Evolutionary conservation across 768 basidiomycete species (phyloP).

Genomic region (Melanogaster broomeanus): DNA sequence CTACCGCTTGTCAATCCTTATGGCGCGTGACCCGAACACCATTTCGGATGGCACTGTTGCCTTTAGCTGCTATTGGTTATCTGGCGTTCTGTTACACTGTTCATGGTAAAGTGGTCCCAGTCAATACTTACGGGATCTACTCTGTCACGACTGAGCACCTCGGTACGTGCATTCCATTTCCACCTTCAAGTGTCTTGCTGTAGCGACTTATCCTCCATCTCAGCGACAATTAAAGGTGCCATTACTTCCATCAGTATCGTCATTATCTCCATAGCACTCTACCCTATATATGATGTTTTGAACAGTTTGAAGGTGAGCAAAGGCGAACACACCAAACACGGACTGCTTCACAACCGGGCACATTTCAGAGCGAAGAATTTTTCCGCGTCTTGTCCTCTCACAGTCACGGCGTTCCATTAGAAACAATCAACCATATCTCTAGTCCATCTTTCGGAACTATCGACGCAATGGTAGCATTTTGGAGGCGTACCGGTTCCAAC

Average conservation of each 20-base stretch:
- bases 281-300: constrained; percentile 19
- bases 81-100: constrained; percentile 30
- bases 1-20: background rate
- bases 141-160: constrained; percentile 20
- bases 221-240: constrained; percentile 29
- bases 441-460: constrained; percentile 20
- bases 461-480: constrained; percentile 13
- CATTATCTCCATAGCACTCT: constrained; percentile 29
- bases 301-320: constrained; percentile 17
- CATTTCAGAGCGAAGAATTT: constrained; percentile 28
- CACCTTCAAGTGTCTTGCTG: background rate
- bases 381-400: constrained; percentile 20
- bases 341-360: background rate
- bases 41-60: constrained; percentile 20
- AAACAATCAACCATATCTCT: constrained; percentile 23
- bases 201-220: background rate
- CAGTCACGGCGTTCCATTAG: constrained; percentile 22
- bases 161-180: constrained; percentile 5
- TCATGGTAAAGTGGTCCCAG: constrained; percentile 22
- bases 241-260: constrained; percentile 30
- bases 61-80: constrained; percentile 28
- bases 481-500: constrained; percentile 20
- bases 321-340: no score
- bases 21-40: constrained; percentile 12
- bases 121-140: constrained; percentile 25